These are phyloP conservation scores for Axilococcus clingmanii DNA, from an alignment of 139 green algal species.

Conservation along the genomic window DNA sequence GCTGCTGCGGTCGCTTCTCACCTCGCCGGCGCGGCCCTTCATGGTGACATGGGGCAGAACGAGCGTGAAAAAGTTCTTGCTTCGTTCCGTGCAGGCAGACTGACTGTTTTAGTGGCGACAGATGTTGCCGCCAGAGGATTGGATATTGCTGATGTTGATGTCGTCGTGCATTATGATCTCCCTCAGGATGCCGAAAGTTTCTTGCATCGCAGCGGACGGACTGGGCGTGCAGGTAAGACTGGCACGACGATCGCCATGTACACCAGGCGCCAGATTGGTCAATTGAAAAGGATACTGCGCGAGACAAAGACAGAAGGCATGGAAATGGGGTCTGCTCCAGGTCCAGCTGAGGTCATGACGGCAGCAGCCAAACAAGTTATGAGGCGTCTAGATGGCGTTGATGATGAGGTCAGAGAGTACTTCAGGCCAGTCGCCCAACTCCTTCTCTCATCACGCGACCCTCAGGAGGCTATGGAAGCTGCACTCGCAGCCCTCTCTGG, in stretches of 20 bases:
- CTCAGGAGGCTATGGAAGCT: conserved; percentile 28
- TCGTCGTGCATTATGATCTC: conserved; percentile 53
- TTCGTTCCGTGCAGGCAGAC: conserved; percentile 60
- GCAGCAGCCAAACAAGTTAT: conserved; percentile 50
- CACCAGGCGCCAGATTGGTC: conserved; percentile 35
- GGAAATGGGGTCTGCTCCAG: conserved; percentile 35
- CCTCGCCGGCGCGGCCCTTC: conserved; percentile 46
- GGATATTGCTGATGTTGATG: conserved; percentile 75
- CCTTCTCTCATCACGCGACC: conserved; percentile 52
- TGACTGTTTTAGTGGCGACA: conserved; percentile 81
- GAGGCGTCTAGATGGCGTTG: conserved; percentile 57
- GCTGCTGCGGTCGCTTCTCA: conserved; percentile 30
- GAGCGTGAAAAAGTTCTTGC: conserved; percentile 62
- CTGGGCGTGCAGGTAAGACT: conserved; percentile 52
- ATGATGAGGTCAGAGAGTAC: conserved; percentile 62
- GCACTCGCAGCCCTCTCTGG: conserved; percentile 82
- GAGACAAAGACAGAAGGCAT: conserved; percentile 38
- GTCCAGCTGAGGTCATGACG: conserved; percentile 45
- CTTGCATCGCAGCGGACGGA: conserved; percentile 54
- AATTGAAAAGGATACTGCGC: conserved; percentile 55
- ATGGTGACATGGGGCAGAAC: conserved; percentile 52
- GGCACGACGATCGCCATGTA: conserved; percentile 83
- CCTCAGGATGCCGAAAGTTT: conserved; percentile 36
- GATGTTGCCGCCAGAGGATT: conserved; percentile 95
- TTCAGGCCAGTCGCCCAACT: conserved; percentile 69